Percentiles rank a stretch among this genome's conserved stretches.
Conservation (phyloP, 768 basidiomycete genomes). For the Chlorophyllum brunneum region DNA sequence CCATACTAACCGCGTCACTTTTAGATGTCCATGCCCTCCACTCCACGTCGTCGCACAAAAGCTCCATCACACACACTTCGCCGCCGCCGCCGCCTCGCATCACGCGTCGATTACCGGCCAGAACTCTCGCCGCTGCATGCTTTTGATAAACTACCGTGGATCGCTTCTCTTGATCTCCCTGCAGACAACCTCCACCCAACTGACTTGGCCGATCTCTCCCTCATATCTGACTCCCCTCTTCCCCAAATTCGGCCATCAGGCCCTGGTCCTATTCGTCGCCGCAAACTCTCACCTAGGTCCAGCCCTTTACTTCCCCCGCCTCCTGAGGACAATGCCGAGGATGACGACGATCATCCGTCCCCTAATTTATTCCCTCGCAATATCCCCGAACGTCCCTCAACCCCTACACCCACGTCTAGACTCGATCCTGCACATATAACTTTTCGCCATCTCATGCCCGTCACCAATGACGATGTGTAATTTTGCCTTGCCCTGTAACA, state of each 20-base stretch:
- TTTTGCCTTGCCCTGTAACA: conserved; percentile 26
- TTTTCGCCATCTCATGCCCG: conserved; percentile 63
- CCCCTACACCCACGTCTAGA: conserved; percentile 26
- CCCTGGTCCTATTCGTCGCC: conserved; percentile 55
- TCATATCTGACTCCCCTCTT: conserved; percentile 33
- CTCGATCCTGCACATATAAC: conserved; percentile 46
- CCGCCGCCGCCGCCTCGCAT: conserved; percentile 27
- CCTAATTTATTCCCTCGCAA: conserved; percentile 10
- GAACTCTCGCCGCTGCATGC: conserved; percentile 29
- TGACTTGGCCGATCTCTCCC: conserved; percentile 67
- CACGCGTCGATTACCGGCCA: conserved; percentile 22
- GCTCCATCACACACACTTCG: conserved; percentile 22
- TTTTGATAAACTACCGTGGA: conserved; percentile 70
- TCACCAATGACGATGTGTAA: conserved; percentile 34
- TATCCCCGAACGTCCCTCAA: conserved; percentile 19
- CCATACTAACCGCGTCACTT: neutral
- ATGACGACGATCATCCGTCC: conserved; percentile 7
- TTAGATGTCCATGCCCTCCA: conserved; percentile 19
- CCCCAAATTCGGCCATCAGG: conserved; percentile 23
- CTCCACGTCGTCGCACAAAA: conserved; percentile 36
- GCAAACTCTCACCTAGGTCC: conserved; percentile 50
- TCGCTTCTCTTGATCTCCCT: conserved; percentile 49
- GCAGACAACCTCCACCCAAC: conserved; percentile 37
- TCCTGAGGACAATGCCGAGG: conserved; percentile 9
- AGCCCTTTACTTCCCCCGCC: conserved; percentile 34